phyloP scores from a whole-genome alignment of 768 basidiomycete species.

The Rhizopogon vinicolor region DNA sequence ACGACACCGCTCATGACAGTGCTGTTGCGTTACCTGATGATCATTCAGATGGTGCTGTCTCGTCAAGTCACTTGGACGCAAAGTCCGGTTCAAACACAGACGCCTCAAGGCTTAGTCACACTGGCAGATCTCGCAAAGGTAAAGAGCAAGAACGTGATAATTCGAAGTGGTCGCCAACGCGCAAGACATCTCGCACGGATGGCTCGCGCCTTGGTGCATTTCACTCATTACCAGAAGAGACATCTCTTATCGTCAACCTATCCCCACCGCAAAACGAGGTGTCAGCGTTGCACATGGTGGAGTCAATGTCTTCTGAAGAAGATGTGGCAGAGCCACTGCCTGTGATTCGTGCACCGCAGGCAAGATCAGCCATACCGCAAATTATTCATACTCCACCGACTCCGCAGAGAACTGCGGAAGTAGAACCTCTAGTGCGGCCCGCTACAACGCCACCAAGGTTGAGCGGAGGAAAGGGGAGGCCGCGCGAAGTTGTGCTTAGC shows the following conservation, averaged over 20 bases:
- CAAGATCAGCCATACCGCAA: slow-evolving; percentile 20
- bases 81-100: slow-evolving; percentile 5
- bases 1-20: slow-evolving; percentile 26
- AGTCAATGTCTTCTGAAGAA: slow-evolving; percentile 22
- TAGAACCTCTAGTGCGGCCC: slow-evolving; percentile 6
- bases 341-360: slow-evolving; percentile 21
- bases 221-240: slow-evolving; percentile 15
- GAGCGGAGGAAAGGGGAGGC: slow-evolving; percentile 8
- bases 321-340: slow-evolving; percentile 17
- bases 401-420: slow-evolving; percentile 22
- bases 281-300: slow-evolving; percentile 18
- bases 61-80: neutral
- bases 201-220: slow-evolving; percentile 10
- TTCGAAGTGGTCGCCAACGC: slow-evolving; percentile 1
- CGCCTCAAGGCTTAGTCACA: slow-evolving; percentile 7
- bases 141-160: slow-evolving; percentile 13
- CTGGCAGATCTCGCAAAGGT: slow-evolving; percentile 18
- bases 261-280: slow-evolving; percentile 4
- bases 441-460: slow-evolving; percentile 5
- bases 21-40: slow-evolving; percentile 29
- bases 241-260: slow-evolving; percentile 8
- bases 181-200: slow-evolving; percentile 3
- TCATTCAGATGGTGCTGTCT: neutral
- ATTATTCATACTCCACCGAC: slow-evolving; percentile 35
- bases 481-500: slow-evolving; percentile 8